Percentiles rank a stretch among this genome's conserved stretches.
Evolutionary conservation across 768 basidiomycete genomes (phyloP).

Genomic region (Pleurotus djamor): DNA sequence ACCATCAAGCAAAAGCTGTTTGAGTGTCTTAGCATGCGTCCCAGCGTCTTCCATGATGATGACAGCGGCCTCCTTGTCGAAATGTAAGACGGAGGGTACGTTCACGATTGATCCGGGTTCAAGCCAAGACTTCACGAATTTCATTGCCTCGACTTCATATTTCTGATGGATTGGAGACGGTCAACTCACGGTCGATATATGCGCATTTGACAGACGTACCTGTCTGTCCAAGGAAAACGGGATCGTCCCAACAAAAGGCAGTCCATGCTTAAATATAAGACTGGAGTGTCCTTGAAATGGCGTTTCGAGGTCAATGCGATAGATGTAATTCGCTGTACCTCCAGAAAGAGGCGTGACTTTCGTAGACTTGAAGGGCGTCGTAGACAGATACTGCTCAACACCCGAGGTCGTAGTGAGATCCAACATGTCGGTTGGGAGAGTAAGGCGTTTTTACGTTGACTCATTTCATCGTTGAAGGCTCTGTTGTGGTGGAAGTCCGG

Average conservation of each 20-base stretch:
- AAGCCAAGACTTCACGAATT: background rate
- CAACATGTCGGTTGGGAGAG: background rate
- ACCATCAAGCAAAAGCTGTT: constrained; percentile 35
- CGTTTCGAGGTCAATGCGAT: constrained; percentile 41
- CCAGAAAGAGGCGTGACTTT: constrained; percentile 42
- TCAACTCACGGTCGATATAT: background rate
- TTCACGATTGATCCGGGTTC: constrained; percentile 20
- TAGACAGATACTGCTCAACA: constrained; percentile 39
- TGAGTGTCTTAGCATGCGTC: constrained; percentile 27
- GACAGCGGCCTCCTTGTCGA: constrained; percentile 35
- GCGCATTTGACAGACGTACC: constrained; percentile 28
- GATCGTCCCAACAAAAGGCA: constrained; percentile 31
- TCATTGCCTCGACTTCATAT: constrained; percentile 32
- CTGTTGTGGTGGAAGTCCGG: too few relatives aligned
- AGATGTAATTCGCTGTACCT: constrained; percentile 57
- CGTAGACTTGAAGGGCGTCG: constrained; percentile 44
- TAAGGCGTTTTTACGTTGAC: background rate
- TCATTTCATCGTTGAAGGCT: too few relatives aligned
- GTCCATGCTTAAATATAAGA: constrained; percentile 58
- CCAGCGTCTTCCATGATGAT: constrained; percentile 55
- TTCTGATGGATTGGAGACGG: constrained; percentile 16
- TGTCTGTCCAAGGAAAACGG: constrained; percentile 49
- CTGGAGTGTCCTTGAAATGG: constrained; percentile 41
- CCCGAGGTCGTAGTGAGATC: constrained; percentile 32
- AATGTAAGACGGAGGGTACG: constrained; percentile 35